Conservation (phyloP, 257 asterid species). For the Catharanthus roseus region DNA sequence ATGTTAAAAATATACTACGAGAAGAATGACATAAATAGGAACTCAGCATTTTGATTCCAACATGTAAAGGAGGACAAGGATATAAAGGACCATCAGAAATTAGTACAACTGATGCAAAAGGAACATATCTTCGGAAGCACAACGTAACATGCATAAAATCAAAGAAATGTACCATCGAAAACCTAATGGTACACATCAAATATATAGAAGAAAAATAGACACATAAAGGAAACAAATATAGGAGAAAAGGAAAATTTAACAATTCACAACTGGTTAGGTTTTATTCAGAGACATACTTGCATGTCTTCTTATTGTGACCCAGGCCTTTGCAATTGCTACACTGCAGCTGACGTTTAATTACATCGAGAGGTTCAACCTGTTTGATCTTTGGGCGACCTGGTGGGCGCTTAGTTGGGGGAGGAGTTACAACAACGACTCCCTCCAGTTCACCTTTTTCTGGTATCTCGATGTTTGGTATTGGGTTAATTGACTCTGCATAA, state of each 20-base stretch:
- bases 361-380: conserved; percentile 59
- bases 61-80: neutral
- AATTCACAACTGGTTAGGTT: neutral
- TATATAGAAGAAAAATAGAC: neutral
- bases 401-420: conserved; percentile 90
- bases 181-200: neutral
- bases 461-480: conserved; percentile 80
- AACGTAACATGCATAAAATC: neutral
- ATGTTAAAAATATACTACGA: neutral
- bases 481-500: conserved; percentile 82
- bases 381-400: conserved; percentile 93
- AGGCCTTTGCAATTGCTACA: conserved; percentile 98
- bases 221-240: neutral
- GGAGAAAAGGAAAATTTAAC: neutral
- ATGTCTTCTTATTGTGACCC: conserved; percentile 94
- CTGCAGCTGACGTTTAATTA: conserved; percentile 93
- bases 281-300: conserved; percentile 52
- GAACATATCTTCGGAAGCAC: neutral
- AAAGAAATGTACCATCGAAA: neutral
- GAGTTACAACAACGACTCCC: conserved; percentile 59
- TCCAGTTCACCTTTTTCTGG: conserved; percentile 56
- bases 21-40: neutral
- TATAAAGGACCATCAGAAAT: neutral
- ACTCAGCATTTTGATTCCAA: neutral
- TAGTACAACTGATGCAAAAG: neutral